Conservation (phyloP, 495 filamentous ascomycete species). For the Xylaria telfairii region DNA sequence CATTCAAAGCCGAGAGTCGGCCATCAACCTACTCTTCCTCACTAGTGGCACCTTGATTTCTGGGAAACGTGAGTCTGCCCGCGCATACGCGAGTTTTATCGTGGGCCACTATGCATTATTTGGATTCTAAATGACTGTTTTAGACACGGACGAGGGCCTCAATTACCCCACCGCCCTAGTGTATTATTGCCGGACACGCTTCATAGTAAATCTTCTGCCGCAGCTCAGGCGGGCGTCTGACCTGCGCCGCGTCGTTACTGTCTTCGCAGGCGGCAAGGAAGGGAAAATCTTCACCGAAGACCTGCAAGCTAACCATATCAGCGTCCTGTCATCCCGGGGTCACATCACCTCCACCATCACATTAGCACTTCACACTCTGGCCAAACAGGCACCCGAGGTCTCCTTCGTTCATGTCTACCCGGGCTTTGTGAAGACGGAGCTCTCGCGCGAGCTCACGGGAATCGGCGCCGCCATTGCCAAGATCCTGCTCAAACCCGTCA, state of each 20-base stretch:
- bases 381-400: conserved; percentile 51
- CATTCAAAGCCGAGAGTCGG: conserved; percentile 57
- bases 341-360: conserved; percentile 56
- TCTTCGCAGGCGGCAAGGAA: conserved; percentile 57
- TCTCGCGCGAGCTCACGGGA: conserved; percentile 25
- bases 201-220: conserved; percentile 64
- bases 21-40: conserved; percentile 66
- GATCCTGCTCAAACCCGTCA: conserved; percentile 18
- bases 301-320: conserved; percentile 43
- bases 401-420: conserved; percentile 64
- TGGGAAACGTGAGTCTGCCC: conserved; percentile 31
- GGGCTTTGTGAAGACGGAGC: conserved; percentile 53
- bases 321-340: conserved; percentile 34
- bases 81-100: neutral
- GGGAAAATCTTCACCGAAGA: conserved; percentile 54
- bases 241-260: conserved; percentile 60
- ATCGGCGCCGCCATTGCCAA: conserved; percentile 23
- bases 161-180: conserved; percentile 48
- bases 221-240: conserved; percentile 47
- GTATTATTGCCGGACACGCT: conserved; percentile 68
- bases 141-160: conserved; percentile 63
- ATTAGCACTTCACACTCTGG: conserved; percentile 51
- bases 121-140: neutral
- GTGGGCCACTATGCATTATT: neutral
- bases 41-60: conserved; percentile 42